Base-by-base conservation (phyloP, 768 basidiomycete species). In the Suillus spraguei region DNA sequence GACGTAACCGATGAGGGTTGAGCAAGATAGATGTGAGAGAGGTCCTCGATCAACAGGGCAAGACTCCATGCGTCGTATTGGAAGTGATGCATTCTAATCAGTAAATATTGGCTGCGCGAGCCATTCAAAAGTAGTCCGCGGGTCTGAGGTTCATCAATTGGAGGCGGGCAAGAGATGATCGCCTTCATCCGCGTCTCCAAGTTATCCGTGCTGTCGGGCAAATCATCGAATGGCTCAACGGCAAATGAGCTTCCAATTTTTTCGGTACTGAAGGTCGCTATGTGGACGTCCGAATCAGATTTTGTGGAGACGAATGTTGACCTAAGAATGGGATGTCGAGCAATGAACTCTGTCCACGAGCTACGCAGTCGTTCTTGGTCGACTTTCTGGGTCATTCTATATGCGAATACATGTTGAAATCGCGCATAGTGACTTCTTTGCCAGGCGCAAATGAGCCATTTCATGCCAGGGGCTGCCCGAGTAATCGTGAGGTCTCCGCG, bases 11-110 rank as follows among this genome's bases (percentile, higher is more conserved):
- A 59, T 10, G 75, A 69, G 16, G 64, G 62, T 20, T 64, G 60
- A 5, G 71, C 76, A 5, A 65, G 62, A 66, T 81, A 83, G 17
- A 81, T 39, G 6, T 68, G 65, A 14, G 71, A 66, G n/a, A 83
- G 73, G 62, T 82, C 80, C 59, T 79, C 70, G 2, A 80, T 56
- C 14, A 83, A 66, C 28, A 83, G 71, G 33, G 67, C 73, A 36
- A 83, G 69, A 67, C 80, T 81, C 79, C 80, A 79, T 8, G 81
- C 82, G 58, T 83, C 82, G 66, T 83, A 83, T 69, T 82, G 82
- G 70, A 82, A 81, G 67, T 83, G 82, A 62, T 83, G 81, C 38
- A 83, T 70, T n/a, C 71, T 69, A n/a, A 77, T 59, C 10, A 77
- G 55, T 5, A 77, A 61, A 52, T 71, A 75, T n/a, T 58, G 63